Conservation (phyloP, 371 early-diverging fungal genomes). For the Circinella minor region DNA sequence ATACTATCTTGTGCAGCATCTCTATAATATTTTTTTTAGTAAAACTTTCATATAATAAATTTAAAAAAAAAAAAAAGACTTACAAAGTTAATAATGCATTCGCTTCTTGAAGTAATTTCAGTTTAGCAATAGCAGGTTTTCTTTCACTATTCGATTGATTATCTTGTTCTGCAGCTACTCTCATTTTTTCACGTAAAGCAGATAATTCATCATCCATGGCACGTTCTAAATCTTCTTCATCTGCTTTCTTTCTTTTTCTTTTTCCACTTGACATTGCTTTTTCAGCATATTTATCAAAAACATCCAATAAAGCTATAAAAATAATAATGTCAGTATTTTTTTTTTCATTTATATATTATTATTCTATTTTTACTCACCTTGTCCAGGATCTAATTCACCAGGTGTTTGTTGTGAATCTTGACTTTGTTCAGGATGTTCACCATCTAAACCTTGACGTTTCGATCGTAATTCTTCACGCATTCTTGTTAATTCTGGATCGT, state of each 20-base stretch:
- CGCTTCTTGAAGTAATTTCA: slow-evolving; percentile 80
- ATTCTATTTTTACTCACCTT: slow-evolving; percentile 3
- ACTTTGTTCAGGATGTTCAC: slow-evolving; percentile 27
- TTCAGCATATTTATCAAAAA: slow-evolving; percentile 66
- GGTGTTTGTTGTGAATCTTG: slow-evolving; percentile 35
- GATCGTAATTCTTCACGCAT: slow-evolving; percentile 39
- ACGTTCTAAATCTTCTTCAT: slow-evolving; percentile 67
- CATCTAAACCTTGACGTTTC: slow-evolving; percentile 25
- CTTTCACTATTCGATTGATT: slow-evolving; percentile 73
- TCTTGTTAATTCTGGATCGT: slow-evolving; percentile 39
- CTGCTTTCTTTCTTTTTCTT: slow-evolving; percentile 63
- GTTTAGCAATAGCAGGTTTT: slow-evolving; percentile 83
- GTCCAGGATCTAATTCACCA: slow-evolving; percentile 32
- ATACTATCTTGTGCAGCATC: slow-evolving; percentile 64
- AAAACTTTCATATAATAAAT: no score
- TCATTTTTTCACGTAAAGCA: slow-evolving; percentile 79
- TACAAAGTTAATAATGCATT: neutral
- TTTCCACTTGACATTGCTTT: slow-evolving; percentile 66
- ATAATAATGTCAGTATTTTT: slow-evolving; percentile 1
- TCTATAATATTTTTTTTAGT: neutral
- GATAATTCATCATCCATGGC: slow-evolving; percentile 69
- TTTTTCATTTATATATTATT: neutral
- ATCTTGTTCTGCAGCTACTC: slow-evolving; percentile 80
- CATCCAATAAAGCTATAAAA: slow-evolving; percentile 48
- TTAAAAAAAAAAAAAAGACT: no score